Evolutionary conservation across 352 stramenopile genomes (phyloP).

Genomic region (Globisporangium spiculum): DNA sequence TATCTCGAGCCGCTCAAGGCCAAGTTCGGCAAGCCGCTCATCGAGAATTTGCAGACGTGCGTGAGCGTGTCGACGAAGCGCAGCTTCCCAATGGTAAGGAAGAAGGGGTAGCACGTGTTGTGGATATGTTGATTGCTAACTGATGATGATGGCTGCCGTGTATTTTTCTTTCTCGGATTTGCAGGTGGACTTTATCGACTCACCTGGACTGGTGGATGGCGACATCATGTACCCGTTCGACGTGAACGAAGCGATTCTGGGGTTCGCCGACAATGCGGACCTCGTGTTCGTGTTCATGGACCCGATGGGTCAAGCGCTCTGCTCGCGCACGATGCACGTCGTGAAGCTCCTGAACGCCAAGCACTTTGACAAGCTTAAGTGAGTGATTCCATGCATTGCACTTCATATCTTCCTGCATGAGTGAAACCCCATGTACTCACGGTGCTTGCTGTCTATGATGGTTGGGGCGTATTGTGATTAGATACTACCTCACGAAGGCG

Average conservation of each 20-base stretch:
- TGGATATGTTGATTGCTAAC: neutral
- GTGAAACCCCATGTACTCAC: neutral
- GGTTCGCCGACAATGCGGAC: conserved; percentile 49
- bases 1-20: conserved; percentile 48
- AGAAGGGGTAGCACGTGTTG: neutral
- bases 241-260: conserved; percentile 57
- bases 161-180: neutral
- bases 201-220: conserved; percentile 61
- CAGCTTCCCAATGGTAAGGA: conserved; percentile 39
- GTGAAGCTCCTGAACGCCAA: conserved; percentile 54
- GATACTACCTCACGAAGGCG: conserved; percentile 65
- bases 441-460: neutral
- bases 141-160: neutral
- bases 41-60: conserved; percentile 59
- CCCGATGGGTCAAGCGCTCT: conserved; percentile 58
- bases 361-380: conserved; percentile 50
- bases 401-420: neutral
- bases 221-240: conserved; percentile 71
- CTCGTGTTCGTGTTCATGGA: conserved; percentile 75
- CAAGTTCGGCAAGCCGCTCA: conserved; percentile 54
- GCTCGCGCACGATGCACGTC: conserved; percentile 70
- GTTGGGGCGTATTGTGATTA: neutral
- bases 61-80: conserved; percentile 53
- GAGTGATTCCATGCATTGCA: neutral
- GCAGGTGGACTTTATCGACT: conserved; percentile 72